These are phyloP conservation scores for Podila epigama DNA, from an alignment of 192 early-diverging fungal genomes.

Conservation along the genomic window DNA sequence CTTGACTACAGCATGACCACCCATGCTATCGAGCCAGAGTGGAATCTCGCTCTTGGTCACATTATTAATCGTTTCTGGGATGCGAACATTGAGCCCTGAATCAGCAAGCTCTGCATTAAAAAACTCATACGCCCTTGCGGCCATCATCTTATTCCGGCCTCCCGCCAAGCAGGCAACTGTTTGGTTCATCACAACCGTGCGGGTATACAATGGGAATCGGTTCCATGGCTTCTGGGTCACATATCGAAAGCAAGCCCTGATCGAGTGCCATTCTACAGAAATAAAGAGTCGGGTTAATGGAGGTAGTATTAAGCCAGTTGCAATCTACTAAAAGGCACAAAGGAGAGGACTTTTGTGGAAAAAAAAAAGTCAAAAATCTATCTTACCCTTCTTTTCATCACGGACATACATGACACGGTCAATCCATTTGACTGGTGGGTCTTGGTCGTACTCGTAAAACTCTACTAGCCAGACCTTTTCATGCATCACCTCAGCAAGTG, in stretches of 20 bases:
- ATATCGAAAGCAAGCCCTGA: conserved; percentile 89
- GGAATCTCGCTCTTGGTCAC: conserved; percentile 83
- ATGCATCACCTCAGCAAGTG: conserved; percentile 76
- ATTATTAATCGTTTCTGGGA: conserved; percentile 89
- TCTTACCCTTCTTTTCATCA: conserved; percentile 61
- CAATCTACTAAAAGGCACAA: too few relatives aligned
- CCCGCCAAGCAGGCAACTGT: conserved; percentile 87
- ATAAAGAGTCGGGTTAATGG: background rate
- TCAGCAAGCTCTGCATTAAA: conserved; percentile 80
- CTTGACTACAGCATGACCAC: conserved; percentile 85
- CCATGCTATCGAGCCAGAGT: conserved; percentile 83
- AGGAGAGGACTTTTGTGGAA: background rate
- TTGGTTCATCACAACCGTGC: conserved; percentile 82
- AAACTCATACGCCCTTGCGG: conserved; percentile 85
- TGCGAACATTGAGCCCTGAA: conserved; percentile 71
- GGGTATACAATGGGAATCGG: conserved; percentile 78
- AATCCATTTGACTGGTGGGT: conserved; percentile 78
- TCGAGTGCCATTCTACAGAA: conserved; percentile 73
- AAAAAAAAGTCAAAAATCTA: background rate
- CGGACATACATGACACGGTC: conserved; percentile 78
- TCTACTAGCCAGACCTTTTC: conserved; percentile 84
- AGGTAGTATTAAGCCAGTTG: background rate
- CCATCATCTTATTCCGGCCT: conserved; percentile 93
- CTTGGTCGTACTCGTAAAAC: conserved; percentile 73
- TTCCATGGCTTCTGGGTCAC: conserved; percentile 92